Evolutionary conservation across 306 rosid species (phyloP).

Genomic region (Abrus pulchellus): DNA sequence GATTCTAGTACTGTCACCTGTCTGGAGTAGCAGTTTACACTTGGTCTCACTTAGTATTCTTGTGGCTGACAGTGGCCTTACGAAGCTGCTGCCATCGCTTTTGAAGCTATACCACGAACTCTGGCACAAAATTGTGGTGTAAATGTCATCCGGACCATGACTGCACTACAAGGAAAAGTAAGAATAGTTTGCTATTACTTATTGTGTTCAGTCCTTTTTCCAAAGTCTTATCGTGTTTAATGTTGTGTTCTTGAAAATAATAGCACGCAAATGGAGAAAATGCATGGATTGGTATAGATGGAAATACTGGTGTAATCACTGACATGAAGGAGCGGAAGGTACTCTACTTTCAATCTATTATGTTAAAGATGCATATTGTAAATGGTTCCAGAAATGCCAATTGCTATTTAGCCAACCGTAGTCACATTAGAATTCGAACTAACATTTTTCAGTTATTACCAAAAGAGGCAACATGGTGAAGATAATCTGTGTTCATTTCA

Average conservation of each 20-base stretch:
- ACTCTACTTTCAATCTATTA: constrained; percentile 19
- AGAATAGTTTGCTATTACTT: constrained; percentile 27
- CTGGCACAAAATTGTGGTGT: constrained; percentile 99
- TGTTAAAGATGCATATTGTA: background rate
- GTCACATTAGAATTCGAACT: background rate
- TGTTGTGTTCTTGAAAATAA: constrained; percentile 38
- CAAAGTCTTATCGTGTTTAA: constrained; percentile 6
- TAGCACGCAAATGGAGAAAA: constrained; percentile 95
- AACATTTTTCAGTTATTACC: constrained; percentile 10
- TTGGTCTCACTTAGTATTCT: constrained; percentile 42
- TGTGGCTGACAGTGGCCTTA: constrained; percentile 87
- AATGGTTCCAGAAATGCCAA: background rate
- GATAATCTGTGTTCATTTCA: constrained; percentile 33
- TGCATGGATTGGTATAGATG: constrained; percentile 98
- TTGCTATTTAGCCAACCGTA: background rate
- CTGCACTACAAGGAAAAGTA: constrained; percentile 96
- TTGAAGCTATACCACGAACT: constrained; percentile 98
- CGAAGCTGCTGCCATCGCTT: constrained; percentile 98
- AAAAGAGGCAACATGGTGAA: background rate
- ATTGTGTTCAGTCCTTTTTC: background rate
- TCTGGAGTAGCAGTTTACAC: constrained; percentile 22
- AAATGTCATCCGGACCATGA: constrained; percentile 94
- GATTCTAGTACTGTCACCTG: constrained; percentile 22
- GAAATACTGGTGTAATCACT: constrained; percentile 77
- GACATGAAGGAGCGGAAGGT: constrained; percentile 94